Evolutionary conservation across 2,329 filamentous ascomycete genomes (phyloP).

Genomic region (Colletotrichum tamarilloi): DNA sequence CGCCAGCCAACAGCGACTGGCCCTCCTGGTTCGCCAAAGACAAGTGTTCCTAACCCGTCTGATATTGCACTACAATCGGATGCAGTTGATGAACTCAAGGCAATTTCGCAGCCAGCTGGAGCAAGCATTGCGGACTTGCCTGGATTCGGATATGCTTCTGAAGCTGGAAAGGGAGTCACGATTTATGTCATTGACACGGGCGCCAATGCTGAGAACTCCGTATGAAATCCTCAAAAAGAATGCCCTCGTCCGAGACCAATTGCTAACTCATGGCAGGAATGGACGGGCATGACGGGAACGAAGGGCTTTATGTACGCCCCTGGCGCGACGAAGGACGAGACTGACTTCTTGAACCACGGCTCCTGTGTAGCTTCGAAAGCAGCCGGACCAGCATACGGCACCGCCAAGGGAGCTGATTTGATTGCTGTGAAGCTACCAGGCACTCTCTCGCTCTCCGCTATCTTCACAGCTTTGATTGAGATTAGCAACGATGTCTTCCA

Average conservation of each 20-base stretch:
- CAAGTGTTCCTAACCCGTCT: neutral
- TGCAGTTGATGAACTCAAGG: conserved; percentile 19
- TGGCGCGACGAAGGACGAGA: neutral
- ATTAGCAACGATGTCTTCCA: conserved; percentile 5
- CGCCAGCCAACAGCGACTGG: neutral
- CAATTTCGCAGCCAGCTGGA: conserved; percentile 13
- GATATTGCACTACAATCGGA: neutral
- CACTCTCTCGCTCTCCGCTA: neutral
- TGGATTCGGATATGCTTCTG: conserved; percentile 8
- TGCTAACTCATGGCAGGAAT: conserved; percentile 16
- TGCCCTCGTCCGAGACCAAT: too few relatives aligned
- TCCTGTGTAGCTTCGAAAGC: conserved; percentile 23
- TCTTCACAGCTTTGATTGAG: neutral
- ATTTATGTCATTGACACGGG: conserved; percentile 20
- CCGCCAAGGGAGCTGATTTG: conserved; percentile 19
- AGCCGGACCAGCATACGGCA: conserved; percentile 8
- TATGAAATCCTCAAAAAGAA: neutral
- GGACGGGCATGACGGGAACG: neutral
- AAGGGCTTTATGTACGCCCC: conserved; percentile 1
- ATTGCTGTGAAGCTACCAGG: neutral
- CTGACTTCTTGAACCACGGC: neutral
- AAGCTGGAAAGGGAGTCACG: conserved; percentile 12
- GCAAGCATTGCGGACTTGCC: neutral
- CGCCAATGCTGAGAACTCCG: neutral
- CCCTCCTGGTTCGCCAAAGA: neutral